phyloP scores from a whole-genome alignment of 2,329 filamentous ascomycete genomes.

The Bipolaris zeicola region DNA sequence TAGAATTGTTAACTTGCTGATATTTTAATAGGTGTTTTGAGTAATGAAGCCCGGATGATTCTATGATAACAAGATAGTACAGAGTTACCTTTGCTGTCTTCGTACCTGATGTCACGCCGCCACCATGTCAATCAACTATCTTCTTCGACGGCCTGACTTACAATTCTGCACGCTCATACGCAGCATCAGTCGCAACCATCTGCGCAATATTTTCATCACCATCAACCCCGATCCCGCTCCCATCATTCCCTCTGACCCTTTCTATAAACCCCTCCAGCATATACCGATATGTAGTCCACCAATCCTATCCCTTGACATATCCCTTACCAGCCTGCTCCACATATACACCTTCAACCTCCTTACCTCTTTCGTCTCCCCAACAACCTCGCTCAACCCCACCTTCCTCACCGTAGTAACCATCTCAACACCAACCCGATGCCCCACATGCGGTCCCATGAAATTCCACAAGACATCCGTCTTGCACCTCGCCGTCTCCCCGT shows the following conservation, averaged over 20 bases:
- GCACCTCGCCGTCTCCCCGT: background rate
- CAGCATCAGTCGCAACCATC: conserved; percentile 45
- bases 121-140: conserved; percentile 6
- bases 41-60: too few relatives aligned
- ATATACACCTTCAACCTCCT: conserved; percentile 28
- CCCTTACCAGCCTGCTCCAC: conserved; percentile 38
- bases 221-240: conserved; percentile 36
- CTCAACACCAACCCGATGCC: conserved; percentile 30
- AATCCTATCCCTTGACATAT: conserved; percentile 27
- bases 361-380: conserved; percentile 14
- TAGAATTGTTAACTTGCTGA: too few relatives aligned
- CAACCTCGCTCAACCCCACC: conserved; percentile 5
- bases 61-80: too few relatives aligned
- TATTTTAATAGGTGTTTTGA: too few relatives aligned
- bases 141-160: conserved; percentile 27
- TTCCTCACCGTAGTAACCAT: conserved; percentile 9
- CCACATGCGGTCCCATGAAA: conserved; percentile 30
- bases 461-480: conserved; percentile 21
- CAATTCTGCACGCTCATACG: conserved; percentile 42
- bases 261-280: conserved; percentile 47
- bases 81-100: background rate
- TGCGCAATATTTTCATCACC: conserved; percentile 43
- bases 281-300: conserved; percentile 46
- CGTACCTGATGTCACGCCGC: background rate
- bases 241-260: conserved; percentile 33